These are phyloP conservation scores for Elaeis guineensis DNA, from an alignment of 176 grass and related monocot species.

Conservation along the genomic window DNA sequence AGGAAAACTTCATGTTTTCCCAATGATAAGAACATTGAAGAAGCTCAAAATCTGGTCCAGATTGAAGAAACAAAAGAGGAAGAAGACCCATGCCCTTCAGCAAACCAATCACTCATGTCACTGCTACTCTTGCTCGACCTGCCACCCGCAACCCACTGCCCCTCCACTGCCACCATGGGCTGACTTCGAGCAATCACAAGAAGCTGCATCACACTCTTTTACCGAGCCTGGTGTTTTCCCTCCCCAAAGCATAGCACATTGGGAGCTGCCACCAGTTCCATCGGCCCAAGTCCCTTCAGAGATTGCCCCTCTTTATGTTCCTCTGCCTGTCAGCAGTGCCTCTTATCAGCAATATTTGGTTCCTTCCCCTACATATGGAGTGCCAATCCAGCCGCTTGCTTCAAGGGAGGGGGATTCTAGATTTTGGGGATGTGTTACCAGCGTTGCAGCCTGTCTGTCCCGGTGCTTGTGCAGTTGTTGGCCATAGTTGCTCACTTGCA, in stretches of 20 bases:
- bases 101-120: slow-evolving; percentile 11
- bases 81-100: slow-evolving; percentile 6
- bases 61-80: slow-evolving; percentile 19
- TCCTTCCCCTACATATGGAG: slow-evolving; percentile 15
- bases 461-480: not conserved
- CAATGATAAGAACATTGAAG: slow-evolving; percentile 30
- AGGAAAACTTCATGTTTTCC: not conserved
- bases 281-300: not conserved
- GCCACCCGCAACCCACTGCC: slow-evolving; percentile 13
- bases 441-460: not conserved
- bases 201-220: no score
- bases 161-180: slow-evolving; percentile 8
- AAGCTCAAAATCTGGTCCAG: slow-evolving; percentile 29
- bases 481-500: no score
- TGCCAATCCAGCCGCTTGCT: slow-evolving; percentile 2
- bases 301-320: not conserved
- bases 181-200: no score
- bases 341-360: slow-evolving; percentile 34
- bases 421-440: slow-evolving; percentile 16
- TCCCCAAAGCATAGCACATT: not conserved
- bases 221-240: no score
- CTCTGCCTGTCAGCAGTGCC: not conserved
- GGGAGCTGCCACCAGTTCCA: not conserved
- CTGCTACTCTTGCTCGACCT: not conserved
- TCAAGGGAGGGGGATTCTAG: slow-evolving; percentile 5